Base-by-base conservation (phyloP, 805 yeast genomes). In the Teunomyces pallodes region DNA sequence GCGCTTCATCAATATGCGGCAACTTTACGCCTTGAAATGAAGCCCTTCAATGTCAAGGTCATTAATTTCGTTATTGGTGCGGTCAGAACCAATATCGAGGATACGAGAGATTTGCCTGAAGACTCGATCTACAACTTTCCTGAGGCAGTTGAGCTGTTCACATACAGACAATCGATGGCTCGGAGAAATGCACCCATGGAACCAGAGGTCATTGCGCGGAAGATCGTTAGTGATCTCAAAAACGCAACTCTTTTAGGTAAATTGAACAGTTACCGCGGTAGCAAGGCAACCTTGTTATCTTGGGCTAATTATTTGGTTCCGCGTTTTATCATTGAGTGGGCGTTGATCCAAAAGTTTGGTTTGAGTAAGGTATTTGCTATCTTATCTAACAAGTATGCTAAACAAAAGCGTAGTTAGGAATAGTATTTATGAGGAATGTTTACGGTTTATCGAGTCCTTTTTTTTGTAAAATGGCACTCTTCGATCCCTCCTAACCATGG, bases 41-140 rank as follows among this genome's bases (percentile, higher is more conserved):
- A 80, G 60, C 86, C 89, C 3, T 83, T 86, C 56, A 86, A 78
- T 12, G 92, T 87, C 4, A 73, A 81, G 43, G 92, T 87, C 0
- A 71, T 85, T 50, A 84, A 84, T 56, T 74, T 84, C 9, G 66
- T 86, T 36, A 87, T 94, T 7, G 95, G 95, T 28, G 92, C 87
- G 32, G 94, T 87, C 28, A 67, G 69, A 17, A 85, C 94, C 0
- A 74, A 82, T 48, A 85, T 87, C 55, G 87, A 83, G 0, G 92
- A 87, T 55, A 79, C 70, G 2, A 73, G 89, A 54, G 76, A 80
- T 0, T 61, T 86, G 31, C 86, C 87, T 3, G 64, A 63, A n/a
- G 65, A 59, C 24, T 84, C 91, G 0, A 58, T 80, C 40, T 86
- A 73, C 59, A 70, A 77, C 49, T 61, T 67, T 30, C 77, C 79